Conservation (phyloP, 306 rosid genomes). For the Lablab purpureus region DNA sequence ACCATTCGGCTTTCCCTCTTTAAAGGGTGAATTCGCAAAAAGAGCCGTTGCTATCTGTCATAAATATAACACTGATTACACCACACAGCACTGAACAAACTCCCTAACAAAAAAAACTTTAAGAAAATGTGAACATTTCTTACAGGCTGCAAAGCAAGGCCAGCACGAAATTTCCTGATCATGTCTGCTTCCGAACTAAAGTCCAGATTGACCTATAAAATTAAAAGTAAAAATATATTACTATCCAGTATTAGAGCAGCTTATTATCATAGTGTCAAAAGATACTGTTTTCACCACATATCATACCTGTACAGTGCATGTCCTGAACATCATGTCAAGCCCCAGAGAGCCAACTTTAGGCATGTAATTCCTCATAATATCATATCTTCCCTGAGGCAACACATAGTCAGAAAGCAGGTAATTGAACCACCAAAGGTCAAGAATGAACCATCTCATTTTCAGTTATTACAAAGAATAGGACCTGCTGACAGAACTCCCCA, state of each 20-base stretch:
- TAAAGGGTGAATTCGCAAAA: constrained; percentile 97
- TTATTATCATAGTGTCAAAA: constrained; percentile 23
- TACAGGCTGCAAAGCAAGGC: constrained; percentile 98
- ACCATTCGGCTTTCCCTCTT: constrained; percentile 96
- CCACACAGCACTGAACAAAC: constrained; percentile 31
- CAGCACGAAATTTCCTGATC: constrained; percentile 94
- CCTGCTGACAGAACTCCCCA: constrained; percentile 20
- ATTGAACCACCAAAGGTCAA: constrained; percentile 36
- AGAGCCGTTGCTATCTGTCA: constrained; percentile 98
- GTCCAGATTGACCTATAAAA: constrained; percentile 90
- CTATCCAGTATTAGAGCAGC: constrained; percentile 25
- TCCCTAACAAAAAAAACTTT: constrained; percentile 3
- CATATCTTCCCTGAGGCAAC: constrained; percentile 86
- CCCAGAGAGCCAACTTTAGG: constrained; percentile 98
- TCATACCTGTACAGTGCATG: constrained; percentile 98
- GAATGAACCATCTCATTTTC: constrained; percentile 30
- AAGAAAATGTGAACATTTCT: constrained; percentile 47
- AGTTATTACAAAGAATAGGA: constrained; percentile 21
- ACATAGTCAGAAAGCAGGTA: constrained; percentile 48
- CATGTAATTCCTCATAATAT: constrained; percentile 95
- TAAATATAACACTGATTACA: constrained; percentile 48
- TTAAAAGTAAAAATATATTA: constrained; percentile 38
- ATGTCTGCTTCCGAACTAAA: constrained; percentile 94
- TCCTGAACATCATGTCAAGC: constrained; percentile 99
- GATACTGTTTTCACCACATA: constrained; percentile 39